These are phyloP conservation scores for Dothideomycetidae sp. DNA, from an alignment of 2,329 filamentous ascomycete genomes.

Conservation along the genomic window DNA sequence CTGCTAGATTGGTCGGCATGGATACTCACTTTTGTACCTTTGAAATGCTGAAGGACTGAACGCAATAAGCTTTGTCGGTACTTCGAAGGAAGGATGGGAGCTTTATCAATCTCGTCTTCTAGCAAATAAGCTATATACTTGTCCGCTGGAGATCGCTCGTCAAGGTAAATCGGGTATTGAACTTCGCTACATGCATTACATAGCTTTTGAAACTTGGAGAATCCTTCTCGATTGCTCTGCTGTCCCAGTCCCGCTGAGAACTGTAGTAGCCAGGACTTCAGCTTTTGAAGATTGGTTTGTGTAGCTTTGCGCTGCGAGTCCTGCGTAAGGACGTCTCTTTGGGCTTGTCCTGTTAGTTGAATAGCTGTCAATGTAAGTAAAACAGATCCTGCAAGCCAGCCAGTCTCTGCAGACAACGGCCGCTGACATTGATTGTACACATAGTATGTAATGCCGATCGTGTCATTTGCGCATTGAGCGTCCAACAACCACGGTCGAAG, in stretches of 20 bases:
- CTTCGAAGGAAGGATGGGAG: conserved; percentile 53
- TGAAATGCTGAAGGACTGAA: conserved; percentile 36
- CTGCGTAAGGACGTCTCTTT: conserved; percentile 50
- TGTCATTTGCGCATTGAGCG: conserved; percentile 78
- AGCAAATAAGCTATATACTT: conserved; percentile 67
- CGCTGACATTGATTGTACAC: conserved; percentile 53
- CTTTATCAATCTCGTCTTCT: conserved; percentile 49
- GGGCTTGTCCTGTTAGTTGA: conserved; percentile 58
- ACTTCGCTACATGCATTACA: conserved; percentile 55
- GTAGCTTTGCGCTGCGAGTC: conserved; percentile 69
- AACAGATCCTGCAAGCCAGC: conserved; percentile 68
- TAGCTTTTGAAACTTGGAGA: conserved; percentile 49
- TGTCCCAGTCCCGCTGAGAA: conserved; percentile 47
- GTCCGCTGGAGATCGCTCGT: conserved; percentile 59
- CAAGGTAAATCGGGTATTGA: conserved; percentile 52
- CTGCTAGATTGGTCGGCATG: conserved; percentile 15
- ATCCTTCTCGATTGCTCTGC: neutral
- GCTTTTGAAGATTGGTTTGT: conserved; percentile 57
- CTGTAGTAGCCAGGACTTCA: conserved; percentile 63
- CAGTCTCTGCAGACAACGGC: conserved; percentile 51
- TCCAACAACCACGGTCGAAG: conserved; percentile 67
- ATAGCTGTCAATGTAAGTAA: conserved; percentile 66
- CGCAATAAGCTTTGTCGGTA: conserved; percentile 57
- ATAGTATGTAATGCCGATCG: conserved; percentile 74
- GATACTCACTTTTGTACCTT: conserved; percentile 14